A percentile compares a stretch with the other conserved stretches of the same genome.
phyloP scores from a whole-genome alignment of 176 grass and related monocot genomes.

The Urochloa ruziziensis region DNA sequence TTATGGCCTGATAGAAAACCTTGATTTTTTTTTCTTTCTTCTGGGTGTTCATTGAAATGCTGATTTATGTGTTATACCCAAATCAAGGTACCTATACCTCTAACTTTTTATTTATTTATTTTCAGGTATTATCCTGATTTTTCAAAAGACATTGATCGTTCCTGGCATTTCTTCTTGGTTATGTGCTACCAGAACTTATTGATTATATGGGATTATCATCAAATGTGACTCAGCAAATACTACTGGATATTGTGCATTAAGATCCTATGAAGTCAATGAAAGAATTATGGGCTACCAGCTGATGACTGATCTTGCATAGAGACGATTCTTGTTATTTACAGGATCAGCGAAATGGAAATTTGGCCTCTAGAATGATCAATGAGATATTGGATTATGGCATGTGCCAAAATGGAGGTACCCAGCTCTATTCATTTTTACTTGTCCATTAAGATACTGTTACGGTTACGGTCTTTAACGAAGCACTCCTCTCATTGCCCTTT shows the following conservation, averaged over 20 bases:
- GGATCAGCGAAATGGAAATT: conserved; percentile 37
- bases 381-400: conserved; percentile 46
- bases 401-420: conserved; percentile 42
- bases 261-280: conserved; percentile 59
- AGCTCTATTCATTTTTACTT: not conserved
- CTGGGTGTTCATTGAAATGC: not conserved
- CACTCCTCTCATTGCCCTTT: not conserved
- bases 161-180: not conserved
- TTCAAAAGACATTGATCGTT: not conserved
- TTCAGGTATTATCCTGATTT: not conserved
- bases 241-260: conserved; percentile 34
- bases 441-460: not conserved
- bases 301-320: conserved; percentile 59
- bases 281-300: conserved; percentile 33
- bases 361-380: conserved; percentile 31
- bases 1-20: not conserved
- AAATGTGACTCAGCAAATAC: conserved; percentile 53
- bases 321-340: conserved; percentile 43
- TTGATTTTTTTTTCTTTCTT: not conserved
- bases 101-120: not conserved
- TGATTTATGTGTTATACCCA: not conserved
- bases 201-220: conserved; percentile 25
- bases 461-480: not conserved
- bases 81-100: conserved; percentile 38
- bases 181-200: not conserved